Conservation (phyloP, 306 rosid species). For the Alnus glutinosa region DNA sequence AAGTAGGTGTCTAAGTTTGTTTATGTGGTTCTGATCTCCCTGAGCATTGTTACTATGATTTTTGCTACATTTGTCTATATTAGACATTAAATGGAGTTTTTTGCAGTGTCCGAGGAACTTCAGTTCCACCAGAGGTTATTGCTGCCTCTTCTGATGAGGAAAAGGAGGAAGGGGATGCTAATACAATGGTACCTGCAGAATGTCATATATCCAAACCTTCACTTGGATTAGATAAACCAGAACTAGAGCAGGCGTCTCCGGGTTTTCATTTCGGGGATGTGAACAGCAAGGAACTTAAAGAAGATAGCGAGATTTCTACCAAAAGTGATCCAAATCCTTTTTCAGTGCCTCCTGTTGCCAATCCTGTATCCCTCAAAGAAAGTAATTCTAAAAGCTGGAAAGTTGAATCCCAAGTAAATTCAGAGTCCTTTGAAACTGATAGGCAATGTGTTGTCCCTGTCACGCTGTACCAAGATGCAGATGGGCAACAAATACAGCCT, state of each 20-base stretch:
- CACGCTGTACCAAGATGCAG: slow-evolving; percentile 18
- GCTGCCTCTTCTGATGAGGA: slow-evolving; percentile 47
- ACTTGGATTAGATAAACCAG: slow-evolving; percentile 34
- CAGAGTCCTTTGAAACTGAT: slow-evolving; percentile 38
- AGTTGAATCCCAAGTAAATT: slow-evolving; percentile 31
- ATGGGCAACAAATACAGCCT: slow-evolving; percentile 23
- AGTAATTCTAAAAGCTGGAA: slow-evolving; percentile 30
- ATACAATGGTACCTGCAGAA: slow-evolving; percentile 30
- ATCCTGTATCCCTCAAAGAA: slow-evolving; percentile 30
- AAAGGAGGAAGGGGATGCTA: slow-evolving; percentile 44
- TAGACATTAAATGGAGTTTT: slow-evolving; percentile 33
- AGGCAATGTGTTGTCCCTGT: slow-evolving; percentile 32
- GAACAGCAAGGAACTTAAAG: slow-evolving; percentile 32
- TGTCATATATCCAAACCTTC: slow-evolving; percentile 30
- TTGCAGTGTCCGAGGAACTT: slow-evolving; percentile 48
- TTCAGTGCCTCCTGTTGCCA: slow-evolving; percentile 24
- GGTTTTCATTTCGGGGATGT: slow-evolving; percentile 27
- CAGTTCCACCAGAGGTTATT: slow-evolving; percentile 42
- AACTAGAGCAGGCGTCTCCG: slow-evolving; percentile 33
- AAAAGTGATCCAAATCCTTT: slow-evolving; percentile 45
- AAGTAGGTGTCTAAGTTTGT: slow-evolving; percentile 13
- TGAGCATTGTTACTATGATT: slow-evolving; percentile 12
- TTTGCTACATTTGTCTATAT: slow-evolving; percentile 5
- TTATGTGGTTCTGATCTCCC: slow-evolving; percentile 13
- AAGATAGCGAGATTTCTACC: slow-evolving; percentile 20